Evolutionary conservation across 1,284 basidiomycete species (phyloP).

Genomic region (Rhizoctonia solani): DNA sequence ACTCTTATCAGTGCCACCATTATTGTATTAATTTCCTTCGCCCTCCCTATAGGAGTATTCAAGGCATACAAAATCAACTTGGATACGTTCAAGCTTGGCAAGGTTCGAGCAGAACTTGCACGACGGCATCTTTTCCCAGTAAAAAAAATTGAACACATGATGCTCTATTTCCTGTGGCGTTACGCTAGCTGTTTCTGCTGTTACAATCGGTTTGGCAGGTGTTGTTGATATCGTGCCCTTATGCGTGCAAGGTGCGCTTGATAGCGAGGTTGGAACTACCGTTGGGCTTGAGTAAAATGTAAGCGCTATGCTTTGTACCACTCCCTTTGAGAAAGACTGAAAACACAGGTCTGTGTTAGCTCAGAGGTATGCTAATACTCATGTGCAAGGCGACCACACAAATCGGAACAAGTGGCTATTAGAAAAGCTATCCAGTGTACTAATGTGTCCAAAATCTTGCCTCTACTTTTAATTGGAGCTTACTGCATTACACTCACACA

Average conservation of each 20-base stretch:
- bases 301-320: too few relatives aligned
- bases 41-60: constrained; percentile 29
- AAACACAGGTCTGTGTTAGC: too few relatives aligned
- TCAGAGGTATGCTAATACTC: too few relatives aligned
- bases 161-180: constrained; percentile 23
- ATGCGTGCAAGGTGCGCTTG: not conserved
- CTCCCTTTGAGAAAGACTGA: too few relatives aligned
- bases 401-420: too few relatives aligned
- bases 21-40: not conserved
- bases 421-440: too few relatives aligned
- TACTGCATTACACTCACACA: too few relatives aligned
- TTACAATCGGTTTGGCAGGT: constrained; percentile 31
- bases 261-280: not conserved
- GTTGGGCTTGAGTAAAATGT: constrained; percentile 9
- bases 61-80: constrained; percentile 31
- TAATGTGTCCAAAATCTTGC: too few relatives aligned
- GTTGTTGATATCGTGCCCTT: constrained; percentile 20
- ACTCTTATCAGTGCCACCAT: constrained; percentile 19
- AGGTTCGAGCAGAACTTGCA: constrained; percentile 18
- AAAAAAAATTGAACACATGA: constrained; percentile 20
- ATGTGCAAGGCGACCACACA: too few relatives aligned
- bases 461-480: too few relatives aligned
- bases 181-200: not conserved
- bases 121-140: not conserved
- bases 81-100: constrained; percentile 5